Base-by-base conservation (phyloP, 2,329 filamentous ascomycete species). In the Neopestalotiopsis sp. region DNA sequence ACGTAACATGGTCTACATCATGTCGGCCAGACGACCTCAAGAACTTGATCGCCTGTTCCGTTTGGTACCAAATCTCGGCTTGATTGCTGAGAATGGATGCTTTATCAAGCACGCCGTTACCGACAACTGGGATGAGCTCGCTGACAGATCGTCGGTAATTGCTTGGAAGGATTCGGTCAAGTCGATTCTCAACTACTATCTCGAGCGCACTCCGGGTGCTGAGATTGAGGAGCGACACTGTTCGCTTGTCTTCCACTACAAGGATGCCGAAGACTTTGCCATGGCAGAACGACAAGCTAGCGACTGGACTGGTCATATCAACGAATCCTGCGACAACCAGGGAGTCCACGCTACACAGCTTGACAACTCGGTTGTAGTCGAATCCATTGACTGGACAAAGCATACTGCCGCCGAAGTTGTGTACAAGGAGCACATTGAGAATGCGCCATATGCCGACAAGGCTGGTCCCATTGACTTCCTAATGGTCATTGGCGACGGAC, bases 11-110 rank as follows among this genome's bases (percentile, higher is more conserved):
- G 92, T 98, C 32, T 98, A 97, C 75, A 91, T 98, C 72, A 98
- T 97, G 94, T 97, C 94, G 67, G 92, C 93, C 9, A 91, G 94
- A 42, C 92, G 91, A 73, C 93, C 94, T 0, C 93, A 97, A 74
- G 94, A 98, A 76, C 90, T 98, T 42, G 94, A 97, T 73, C 89
- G 91, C 4, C 86, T 97, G 1, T 98, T 98, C 85, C 91, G 91
- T 66, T 89, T 92, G 30, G 92, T 98, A 1, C 92, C 93, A 5
- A 92, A 92, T 70, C 84, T 98, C 3, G 96, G 96, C 2, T 85
- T 98, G 4, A 97, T 98, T 72, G 95, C 95, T 0, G 95, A 98
- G 81, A 98, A 97, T 73, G 95, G 95, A 1, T 97, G 94, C 78
- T 98, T 97, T 81, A 84, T 98, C 68, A 93, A 92, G 74, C 88